Evolutionary conservation across 1,284 basidiomycete genomes (phyloP).

Genomic region (Golubevia sp.): DNA sequence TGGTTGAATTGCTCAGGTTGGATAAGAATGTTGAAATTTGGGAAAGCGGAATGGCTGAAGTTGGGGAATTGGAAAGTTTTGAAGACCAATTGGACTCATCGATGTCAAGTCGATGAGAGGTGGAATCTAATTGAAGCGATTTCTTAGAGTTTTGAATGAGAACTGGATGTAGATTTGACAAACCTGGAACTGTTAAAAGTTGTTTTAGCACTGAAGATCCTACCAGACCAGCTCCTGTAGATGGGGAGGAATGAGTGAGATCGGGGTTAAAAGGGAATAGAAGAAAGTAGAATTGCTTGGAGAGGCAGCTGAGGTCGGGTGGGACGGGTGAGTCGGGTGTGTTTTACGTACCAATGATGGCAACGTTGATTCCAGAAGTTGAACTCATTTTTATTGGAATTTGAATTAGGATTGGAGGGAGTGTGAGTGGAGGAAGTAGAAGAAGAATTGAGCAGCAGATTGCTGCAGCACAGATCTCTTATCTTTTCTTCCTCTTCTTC

Average conservation of each 20-base stretch:
- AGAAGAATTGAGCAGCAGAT: not conserved
- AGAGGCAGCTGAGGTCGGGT: not conserved
- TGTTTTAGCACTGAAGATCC: slow-evolving; percentile 53
- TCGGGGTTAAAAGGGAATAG: not conserved
- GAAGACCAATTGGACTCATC: slow-evolving; percentile 33
- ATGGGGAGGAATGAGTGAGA: not conserved
- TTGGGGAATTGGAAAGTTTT: slow-evolving; percentile 22
- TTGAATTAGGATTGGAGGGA: not conserved
- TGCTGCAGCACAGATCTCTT: no score
- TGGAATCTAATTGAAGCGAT: slow-evolving; percentile 38
- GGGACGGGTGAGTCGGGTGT: no score
- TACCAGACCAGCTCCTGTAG: slow-evolving; percentile 52
- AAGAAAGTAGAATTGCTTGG: not conserved
- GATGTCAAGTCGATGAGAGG: slow-evolving; percentile 8
- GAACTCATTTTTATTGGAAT: slow-evolving; percentile 14
- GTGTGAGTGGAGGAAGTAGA: slow-evolving; percentile 1
- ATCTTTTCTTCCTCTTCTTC: no score
- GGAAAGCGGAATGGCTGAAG: slow-evolving; percentile 33
- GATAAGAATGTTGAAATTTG: slow-evolving; percentile 33
- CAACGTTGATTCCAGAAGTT: slow-evolving; percentile 40
- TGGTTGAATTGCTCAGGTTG: slow-evolving; percentile 28
- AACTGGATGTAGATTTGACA: slow-evolving; percentile 42
- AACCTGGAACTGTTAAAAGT: slow-evolving; percentile 30
- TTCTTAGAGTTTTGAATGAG: slow-evolving; percentile 57
- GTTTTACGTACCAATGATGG: slow-evolving; percentile 27